Percentiles rank a stretch among this genome's conserved stretches.
phyloP scores from a whole-genome alignment of 2,329 filamentous ascomycete genomes.

The Coniella lustricola region DNA sequence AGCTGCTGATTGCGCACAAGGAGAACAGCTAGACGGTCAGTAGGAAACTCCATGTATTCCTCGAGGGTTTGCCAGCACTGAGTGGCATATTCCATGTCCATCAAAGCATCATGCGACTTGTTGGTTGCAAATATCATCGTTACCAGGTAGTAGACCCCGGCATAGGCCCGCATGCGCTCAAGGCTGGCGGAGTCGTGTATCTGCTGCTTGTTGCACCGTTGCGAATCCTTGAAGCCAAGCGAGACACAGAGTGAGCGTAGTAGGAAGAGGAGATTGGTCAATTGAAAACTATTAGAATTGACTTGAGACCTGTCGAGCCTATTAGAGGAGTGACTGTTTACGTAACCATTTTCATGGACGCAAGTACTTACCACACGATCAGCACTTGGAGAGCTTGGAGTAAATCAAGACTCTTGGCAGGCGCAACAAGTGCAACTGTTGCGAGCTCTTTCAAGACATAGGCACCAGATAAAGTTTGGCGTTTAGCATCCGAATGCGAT shows the following conservation, averaged over 20 bases:
- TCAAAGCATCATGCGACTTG: conserved; percentile 41
- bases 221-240: conserved; percentile 30
- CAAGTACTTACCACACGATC: conserved; percentile 35
- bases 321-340: not conserved
- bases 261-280: conserved; percentile 43
- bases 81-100: conserved; percentile 38
- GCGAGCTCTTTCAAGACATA: conserved; percentile 37
- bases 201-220: conserved; percentile 16
- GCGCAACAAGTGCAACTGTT: conserved; percentile 32
- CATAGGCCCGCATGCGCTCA: conserved; percentile 40
- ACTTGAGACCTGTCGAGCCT: conserved; percentile 35
- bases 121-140: conserved; percentile 33
- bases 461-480: conserved; percentile 37
- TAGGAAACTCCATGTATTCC: conserved; percentile 33
- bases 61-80: conserved; percentile 36
- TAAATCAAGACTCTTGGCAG: conserved; percentile 38
- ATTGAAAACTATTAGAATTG: conserved; percentile 41
- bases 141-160: conserved; percentile 43
- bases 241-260: conserved; percentile 39
- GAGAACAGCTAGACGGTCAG: conserved; percentile 37
- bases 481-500: conserved; percentile 34
- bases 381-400: conserved; percentile 40
- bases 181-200: conserved; percentile 25
- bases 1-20: conserved; percentile 42
- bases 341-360: not conserved